phyloP scores from a whole-genome alignment of 139 green algal genomes.

The Chlorella ohadii region DNA sequence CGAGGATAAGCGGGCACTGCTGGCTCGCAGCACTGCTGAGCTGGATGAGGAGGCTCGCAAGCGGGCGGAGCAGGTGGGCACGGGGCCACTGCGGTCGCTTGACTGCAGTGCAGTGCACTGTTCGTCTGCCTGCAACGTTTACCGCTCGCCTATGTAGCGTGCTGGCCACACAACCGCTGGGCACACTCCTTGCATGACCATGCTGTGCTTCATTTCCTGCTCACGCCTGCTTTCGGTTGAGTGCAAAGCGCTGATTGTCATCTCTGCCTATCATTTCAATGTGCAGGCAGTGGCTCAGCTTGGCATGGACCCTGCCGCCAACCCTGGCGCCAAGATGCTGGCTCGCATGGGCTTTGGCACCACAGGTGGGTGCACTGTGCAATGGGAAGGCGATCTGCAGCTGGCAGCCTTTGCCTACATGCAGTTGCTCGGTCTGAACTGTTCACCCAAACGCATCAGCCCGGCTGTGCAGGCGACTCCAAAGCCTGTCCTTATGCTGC shows the following conservation, averaged over 20 bases:
- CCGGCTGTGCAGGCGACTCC: too few species aligned
- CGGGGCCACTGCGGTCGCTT: background rate
- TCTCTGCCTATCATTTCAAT: background rate
- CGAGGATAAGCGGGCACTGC: slow-evolving; percentile 21
- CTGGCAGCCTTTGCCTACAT: too few species aligned
- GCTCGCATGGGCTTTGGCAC: slow-evolving; percentile 79
- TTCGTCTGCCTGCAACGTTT: background rate
- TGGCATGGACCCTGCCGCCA: slow-evolving; percentile 36
- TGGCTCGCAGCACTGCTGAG: slow-evolving; percentile 9
- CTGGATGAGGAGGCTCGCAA: slow-evolving; percentile 50
- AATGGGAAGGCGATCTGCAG: background rate
- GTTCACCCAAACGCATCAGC: too few species aligned
- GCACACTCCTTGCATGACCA: too few species aligned
- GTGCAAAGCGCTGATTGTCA: too few species aligned
- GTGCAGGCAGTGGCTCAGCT: slow-evolving; percentile 45
- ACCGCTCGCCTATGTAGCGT: too few species aligned
- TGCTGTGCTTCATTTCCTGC: background rate
- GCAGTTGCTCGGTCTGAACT: too few species aligned
- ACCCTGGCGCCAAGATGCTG: slow-evolving; percentile 74
- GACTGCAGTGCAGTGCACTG: background rate
- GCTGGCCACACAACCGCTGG: too few species aligned
- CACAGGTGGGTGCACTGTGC: background rate
- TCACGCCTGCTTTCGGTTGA: too few species aligned
- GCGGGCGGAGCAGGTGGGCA: slow-evolving; percentile 27
- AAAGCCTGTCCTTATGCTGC: too few species aligned